A percentile compares a stretch with the other conserved stretches of the same genome.
Conservation (phyloP, 768 basidiomycete genomes). For the Serendipita vermifera region DNA sequence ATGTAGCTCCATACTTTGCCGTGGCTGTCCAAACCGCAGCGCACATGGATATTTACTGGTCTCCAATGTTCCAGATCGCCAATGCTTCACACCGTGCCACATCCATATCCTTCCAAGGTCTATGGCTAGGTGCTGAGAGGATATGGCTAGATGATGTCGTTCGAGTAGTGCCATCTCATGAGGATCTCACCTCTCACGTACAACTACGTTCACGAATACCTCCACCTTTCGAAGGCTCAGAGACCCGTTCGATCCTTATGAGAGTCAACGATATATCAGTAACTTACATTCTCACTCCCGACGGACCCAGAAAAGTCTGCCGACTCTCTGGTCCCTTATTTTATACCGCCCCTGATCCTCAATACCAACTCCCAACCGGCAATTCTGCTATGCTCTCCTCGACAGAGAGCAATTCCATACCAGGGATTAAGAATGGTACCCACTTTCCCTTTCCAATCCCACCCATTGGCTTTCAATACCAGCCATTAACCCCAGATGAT, state of each 20-base stretch:
- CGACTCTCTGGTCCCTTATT: neutral
- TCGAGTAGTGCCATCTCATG: slow-evolving; percentile 45
- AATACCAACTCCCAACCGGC: neutral
- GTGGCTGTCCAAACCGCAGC: slow-evolving; percentile 62
- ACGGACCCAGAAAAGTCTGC: neutral
- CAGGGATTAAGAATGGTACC: neutral
- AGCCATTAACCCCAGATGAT: slow-evolving; percentile 47
- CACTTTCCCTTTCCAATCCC: slow-evolving; percentile 42
- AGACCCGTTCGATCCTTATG: slow-evolving; percentile 58
- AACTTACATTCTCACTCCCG: slow-evolving; percentile 31
- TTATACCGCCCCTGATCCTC: neutral
- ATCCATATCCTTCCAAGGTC: slow-evolving; percentile 57
- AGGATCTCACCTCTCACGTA: neutral
- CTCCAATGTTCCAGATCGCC: slow-evolving; percentile 38
- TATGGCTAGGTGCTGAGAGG: slow-evolving; percentile 85
- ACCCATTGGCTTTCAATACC: slow-evolving; percentile 57
- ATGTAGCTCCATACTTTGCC: slow-evolving; percentile 50
- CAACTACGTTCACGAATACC: slow-evolving; percentile 34
- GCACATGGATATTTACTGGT: slow-evolving; percentile 50
- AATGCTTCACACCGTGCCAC: slow-evolving; percentile 29
- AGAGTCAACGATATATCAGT: slow-evolving; percentile 50
- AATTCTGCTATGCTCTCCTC: neutral
- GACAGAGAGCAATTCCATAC: neutral
- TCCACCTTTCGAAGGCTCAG: slow-evolving; percentile 52
- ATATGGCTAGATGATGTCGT: slow-evolving; percentile 82